These are phyloP conservation scores for Phytophthora podocarpi DNA, from an alignment of 352 stramenopile genomes.

Conservation along the genomic window DNA sequence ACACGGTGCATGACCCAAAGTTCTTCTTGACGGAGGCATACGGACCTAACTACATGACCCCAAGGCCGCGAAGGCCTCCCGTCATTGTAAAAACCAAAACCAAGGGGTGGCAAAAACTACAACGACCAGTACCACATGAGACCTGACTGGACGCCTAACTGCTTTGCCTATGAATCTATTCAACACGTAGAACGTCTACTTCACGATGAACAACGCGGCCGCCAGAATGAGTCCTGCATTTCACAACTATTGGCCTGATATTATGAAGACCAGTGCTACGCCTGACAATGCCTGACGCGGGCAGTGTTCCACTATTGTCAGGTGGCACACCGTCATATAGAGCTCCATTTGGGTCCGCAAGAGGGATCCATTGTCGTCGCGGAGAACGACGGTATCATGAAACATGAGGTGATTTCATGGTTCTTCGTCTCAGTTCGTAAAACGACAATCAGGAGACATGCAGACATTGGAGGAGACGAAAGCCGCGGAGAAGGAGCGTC, in stretches of 20 bases:
- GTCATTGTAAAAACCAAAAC: neutral
- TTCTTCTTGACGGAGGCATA: constrained; percentile 41
- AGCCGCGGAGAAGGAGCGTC: constrained; percentile 5
- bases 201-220: too few species aligned
- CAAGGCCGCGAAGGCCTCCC: constrained; percentile 14
- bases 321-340: too few species aligned
- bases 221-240: too few species aligned
- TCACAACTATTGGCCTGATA: constrained; percentile 1
- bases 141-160: too few species aligned
- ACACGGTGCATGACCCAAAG: constrained; percentile 41
- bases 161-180: neutral
- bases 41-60: constrained; percentile 38
- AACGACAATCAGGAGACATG: constrained; percentile 1
- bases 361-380: too few species aligned
- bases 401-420: neutral
- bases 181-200: too few species aligned
- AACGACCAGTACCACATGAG: neutral
- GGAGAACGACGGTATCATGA: too few species aligned
- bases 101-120: neutral
- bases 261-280: neutral
- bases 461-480: constrained; percentile 9
- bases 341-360: too few species aligned
- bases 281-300: neutral
- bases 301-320: neutral
- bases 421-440: constrained; percentile 11